Evolutionary conservation across 2,329 filamentous ascomycete genomes (phyloP).

Genomic region (Talaromyces albobiverticillius): DNA sequence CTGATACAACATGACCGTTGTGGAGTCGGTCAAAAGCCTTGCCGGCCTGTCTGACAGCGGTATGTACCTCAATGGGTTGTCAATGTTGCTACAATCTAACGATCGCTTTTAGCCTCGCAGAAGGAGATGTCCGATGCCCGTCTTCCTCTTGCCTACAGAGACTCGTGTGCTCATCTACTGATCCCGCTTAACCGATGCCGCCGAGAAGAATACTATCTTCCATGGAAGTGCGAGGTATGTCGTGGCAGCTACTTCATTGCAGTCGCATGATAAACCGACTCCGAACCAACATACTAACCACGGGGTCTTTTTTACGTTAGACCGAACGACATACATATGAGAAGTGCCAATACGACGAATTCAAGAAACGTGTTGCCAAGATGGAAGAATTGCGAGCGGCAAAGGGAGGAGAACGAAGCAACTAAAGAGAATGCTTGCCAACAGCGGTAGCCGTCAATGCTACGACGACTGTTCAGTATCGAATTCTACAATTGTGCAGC

Average conservation of each 20-base stretch:
- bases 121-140: conserved; percentile 92
- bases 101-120: conserved; percentile 45
- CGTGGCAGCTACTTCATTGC: neutral
- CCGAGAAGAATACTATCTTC: conserved; percentile 84
- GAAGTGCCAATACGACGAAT: conserved; percentile 98
- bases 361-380: conserved; percentile 97
- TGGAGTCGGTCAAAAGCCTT: conserved; percentile 48
- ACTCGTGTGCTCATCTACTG: conserved; percentile 90
- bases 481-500: conserved; percentile 16
- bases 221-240: conserved; percentile 95
- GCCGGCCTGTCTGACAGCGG: conserved; percentile 43
- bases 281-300: neutral
- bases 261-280: neutral
- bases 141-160: conserved; percentile 85
- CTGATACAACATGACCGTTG: conserved; percentile 42
- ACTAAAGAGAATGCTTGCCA: conserved; percentile 53
- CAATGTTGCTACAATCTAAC: conserved; percentile 22
- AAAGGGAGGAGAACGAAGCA: conserved; percentile 81
- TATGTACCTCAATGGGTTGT: conserved; percentile 21
- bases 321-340: conserved; percentile 97
- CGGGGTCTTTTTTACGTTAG: conserved; percentile 46
- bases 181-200: conserved; percentile 97
- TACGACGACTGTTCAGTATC: neutral
- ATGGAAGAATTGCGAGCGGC: conserved; percentile 93
- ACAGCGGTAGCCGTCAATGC: neutral